These are phyloP conservation scores for Candida takata DNA, from an alignment of 805 yeast species.

Conservation along the genomic window DNA sequence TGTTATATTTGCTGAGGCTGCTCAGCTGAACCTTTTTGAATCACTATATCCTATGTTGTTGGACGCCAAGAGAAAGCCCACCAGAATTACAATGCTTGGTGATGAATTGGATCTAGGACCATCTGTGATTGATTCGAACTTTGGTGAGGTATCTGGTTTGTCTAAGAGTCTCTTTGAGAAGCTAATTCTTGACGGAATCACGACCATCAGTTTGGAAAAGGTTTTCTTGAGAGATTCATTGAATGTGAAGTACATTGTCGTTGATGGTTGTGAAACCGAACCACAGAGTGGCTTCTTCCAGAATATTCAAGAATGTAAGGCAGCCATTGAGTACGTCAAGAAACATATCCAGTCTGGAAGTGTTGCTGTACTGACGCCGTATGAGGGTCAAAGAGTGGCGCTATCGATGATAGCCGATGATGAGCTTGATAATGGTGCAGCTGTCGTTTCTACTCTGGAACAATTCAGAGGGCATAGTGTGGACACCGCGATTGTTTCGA, in stretches of 20 bases:
- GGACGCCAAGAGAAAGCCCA: conserved; percentile 8
- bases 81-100: conserved; percentile 30
- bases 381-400: conserved; percentile 34
- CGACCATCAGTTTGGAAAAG: background rate
- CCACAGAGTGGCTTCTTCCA: conserved; percentile 25
- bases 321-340: conserved; percentile 36
- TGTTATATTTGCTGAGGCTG: conserved; percentile 1
- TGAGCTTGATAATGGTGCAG: conserved; percentile 1
- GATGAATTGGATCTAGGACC: conserved; percentile 25
- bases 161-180: conserved; percentile 23
- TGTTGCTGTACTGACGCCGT: conserved; percentile 36
- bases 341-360: conserved; percentile 39
- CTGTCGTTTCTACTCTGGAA: conserved; percentile 4
- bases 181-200: conserved; percentile 18
- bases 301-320: conserved; percentile 42
- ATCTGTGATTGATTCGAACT: conserved; percentile 8
- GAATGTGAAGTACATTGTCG: conserved; percentile 26
- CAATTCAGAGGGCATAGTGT: conserved; percentile 4
- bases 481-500: conserved; percentile 4
- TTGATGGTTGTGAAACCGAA: conserved; percentile 27
- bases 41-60: conserved; percentile 24
- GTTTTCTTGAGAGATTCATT: background rate
- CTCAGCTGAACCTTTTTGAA: conserved; percentile 25
- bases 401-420: conserved; percentile 33
- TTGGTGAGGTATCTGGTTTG: conserved; percentile 11